phyloP scores from a whole-genome alignment of 2,329 filamentous ascomycete genomes.

The Aspergillus jensenii region DNA sequence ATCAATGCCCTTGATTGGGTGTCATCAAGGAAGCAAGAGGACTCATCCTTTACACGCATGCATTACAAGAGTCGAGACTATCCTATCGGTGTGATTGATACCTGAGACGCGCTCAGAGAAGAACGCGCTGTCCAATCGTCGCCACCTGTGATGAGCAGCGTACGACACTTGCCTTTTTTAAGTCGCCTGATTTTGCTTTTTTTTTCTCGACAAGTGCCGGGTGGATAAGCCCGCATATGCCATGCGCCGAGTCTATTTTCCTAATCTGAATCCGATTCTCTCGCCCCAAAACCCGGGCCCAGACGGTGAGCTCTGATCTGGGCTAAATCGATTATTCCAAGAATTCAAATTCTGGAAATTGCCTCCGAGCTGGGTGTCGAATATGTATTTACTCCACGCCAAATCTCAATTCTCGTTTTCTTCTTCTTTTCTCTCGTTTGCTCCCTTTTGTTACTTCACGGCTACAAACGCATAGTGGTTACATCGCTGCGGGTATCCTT shows the following conservation, averaged over 20 bases:
- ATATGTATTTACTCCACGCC: slow-evolving; percentile 6
- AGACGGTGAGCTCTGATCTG: not conserved
- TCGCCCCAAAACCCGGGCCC: slow-evolving; percentile 1
- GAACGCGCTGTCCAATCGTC: slow-evolving; percentile 16
- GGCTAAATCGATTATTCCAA: not conserved
- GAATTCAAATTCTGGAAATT: slow-evolving; percentile 6
- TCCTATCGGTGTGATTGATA: not conserved
- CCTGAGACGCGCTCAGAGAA: slow-evolving; percentile 5
- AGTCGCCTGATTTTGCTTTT: not conserved
- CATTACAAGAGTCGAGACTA: not conserved
- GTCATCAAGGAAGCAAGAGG: not conserved
- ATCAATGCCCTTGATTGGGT: slow-evolving; percentile 4
- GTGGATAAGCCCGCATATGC: slow-evolving; percentile 19
- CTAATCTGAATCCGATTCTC: not conserved
- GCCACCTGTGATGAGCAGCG: not conserved
- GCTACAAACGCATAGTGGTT: slow-evolving; percentile 16
- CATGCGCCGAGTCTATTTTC: slow-evolving; percentile 19
- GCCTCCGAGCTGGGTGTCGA: slow-evolving; percentile 4
- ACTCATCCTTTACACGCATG: not conserved
- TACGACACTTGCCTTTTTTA: slow-evolving; percentile 9
- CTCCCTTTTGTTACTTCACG: not conserved
- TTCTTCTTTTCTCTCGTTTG: not conserved
- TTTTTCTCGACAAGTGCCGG: not conserved
- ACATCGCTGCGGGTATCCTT: not conserved
- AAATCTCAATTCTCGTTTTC: slow-evolving; percentile 6